Evolutionary conservation across 495 filamentous ascomycete species (phyloP), one percentile per base, ranked within the genome.

Genomic region (Aspergillus taichungensis): DNA sequence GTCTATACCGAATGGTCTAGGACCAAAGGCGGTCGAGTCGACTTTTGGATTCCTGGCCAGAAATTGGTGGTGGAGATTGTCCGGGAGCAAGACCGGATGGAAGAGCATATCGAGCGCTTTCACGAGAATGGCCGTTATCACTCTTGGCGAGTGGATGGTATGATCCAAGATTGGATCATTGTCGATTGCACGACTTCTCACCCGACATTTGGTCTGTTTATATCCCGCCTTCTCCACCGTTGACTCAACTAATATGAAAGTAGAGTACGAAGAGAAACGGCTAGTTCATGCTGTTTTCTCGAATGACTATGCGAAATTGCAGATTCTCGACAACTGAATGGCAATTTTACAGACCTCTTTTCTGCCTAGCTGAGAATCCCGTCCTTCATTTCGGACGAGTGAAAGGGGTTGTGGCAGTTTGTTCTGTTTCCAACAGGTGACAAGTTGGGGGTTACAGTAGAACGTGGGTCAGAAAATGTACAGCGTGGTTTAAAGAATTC

Each of bases 21-120:
- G 35, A 37, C 35, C n/a, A 37, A 6, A 37, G 24, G 35, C 32
- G 43, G 49, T 13, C 49, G 14, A 29, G 37, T 49, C 14, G 49
- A 51, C 37, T 42, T 51, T 28, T 45, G 31, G 46, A 48, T 53
- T 33, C 29, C 46, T 50, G 50, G n/a, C n/a, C n/a, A n/a, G n/a
- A n/a, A n/a, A n/a, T n/a, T n/a, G 40, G 50, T 24, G 2, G 40
- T 53, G 6, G 50, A 50, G 34, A 12, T 43, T 27, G 27, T 53
- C 6, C 49, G n/a, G 46, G 14, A 29, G 38, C 5, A 30, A 37
- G 6, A 34, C 45, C 11, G n/a, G n/a, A n/a, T n/a, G n/a, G n/a
- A 45, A 7, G 51, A 50, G 37, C 46, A 56, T 27, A 42, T 43
- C 12, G 33, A 29, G 37, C 42, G 42, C 42, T 53, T 49, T 34